phyloP scores from a whole-genome alignment of 176 grass and related monocot genomes.

The Miscanthus lutarioriparius region DNA sequence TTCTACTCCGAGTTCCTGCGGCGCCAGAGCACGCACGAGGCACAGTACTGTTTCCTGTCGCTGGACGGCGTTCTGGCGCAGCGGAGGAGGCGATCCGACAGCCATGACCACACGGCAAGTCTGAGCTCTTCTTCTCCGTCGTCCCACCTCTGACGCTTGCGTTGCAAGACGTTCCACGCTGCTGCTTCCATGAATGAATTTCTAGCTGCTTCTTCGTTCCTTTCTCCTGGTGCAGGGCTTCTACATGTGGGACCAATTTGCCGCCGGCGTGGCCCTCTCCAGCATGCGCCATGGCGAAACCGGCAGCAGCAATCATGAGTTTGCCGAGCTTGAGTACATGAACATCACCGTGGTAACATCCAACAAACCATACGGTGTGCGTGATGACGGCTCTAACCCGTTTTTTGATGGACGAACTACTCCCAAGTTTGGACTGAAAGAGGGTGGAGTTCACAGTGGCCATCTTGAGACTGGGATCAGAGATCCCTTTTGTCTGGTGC shows the following conservation, averaged over 20 bases:
- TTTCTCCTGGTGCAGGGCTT: conserved; percentile 52
- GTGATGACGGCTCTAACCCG: conserved; percentile 78
- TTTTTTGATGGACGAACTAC: conserved; percentile 51
- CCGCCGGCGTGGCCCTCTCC: conserved; percentile 60
- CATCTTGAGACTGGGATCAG: conserved; percentile 72
- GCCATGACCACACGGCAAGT: conserved; percentile 57
- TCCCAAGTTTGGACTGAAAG: conserved; percentile 66
- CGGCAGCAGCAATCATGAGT: conserved; percentile 67
- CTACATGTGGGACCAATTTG: conserved; percentile 92
- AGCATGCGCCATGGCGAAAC: conserved; percentile 58
- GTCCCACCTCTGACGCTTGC: too few relatives aligned
- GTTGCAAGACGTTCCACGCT: too few relatives aligned
- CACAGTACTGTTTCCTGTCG: conserved; percentile 64
- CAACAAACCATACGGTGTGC: conserved; percentile 58
- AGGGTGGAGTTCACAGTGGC: conserved; percentile 70
- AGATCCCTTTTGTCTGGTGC: conserved; percentile 69
- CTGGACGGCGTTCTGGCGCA: conserved; percentile 40
- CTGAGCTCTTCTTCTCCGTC: too few relatives aligned
- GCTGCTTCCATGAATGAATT: too few relatives aligned
- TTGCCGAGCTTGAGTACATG: conserved; percentile 73
- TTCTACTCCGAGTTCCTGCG: conserved; percentile 61
- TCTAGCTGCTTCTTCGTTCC: too few relatives aligned
- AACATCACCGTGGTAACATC: conserved; percentile 86
- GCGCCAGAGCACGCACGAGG: conserved; percentile 64
- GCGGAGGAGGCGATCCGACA: conserved; percentile 33